phyloP scores from a whole-genome alignment of 2,329 filamentous ascomycete species.

The Penicillium concentricum region DNA sequence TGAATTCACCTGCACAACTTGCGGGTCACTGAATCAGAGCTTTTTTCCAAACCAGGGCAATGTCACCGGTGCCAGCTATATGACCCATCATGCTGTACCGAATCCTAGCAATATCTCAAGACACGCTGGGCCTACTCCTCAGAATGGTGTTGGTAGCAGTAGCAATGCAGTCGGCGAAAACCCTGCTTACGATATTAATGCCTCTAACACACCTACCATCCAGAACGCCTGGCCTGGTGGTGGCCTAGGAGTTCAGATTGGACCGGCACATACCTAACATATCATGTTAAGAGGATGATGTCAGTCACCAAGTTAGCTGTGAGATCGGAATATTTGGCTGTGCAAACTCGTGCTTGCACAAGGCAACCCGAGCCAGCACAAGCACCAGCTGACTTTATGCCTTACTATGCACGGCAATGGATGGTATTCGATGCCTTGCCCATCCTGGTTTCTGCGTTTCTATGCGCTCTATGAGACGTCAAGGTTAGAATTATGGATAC shows the following conservation, averaged over 20 bases:
- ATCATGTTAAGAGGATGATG: not conserved
- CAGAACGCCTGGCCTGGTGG: conserved; percentile 30
- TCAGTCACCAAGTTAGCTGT: not conserved
- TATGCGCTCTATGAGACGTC: not conserved
- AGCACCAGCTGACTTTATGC: not conserved
- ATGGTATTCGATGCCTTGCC: not conserved
- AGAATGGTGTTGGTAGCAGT: conserved; percentile 18
- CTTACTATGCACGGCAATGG: not conserved
- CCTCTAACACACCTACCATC: conserved; percentile 26
- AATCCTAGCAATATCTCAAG: conserved; percentile 19
- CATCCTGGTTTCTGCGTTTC: not conserved
- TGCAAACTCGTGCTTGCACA: not conserved
- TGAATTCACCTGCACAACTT: conserved; percentile 41
- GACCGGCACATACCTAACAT: conserved; percentile 19
- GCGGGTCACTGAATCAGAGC: conserved; percentile 39
- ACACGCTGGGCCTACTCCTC: conserved; percentile 18
- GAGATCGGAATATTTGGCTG: not conserved
- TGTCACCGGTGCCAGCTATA: conserved; percentile 30
- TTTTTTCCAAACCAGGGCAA: conserved; percentile 41
- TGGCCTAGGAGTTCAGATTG: conserved; percentile 30
- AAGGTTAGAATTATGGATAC: not conserved
- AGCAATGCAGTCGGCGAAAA: conserved; percentile 20
- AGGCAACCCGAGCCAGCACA: not conserved
- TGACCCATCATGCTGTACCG: conserved; percentile 25
- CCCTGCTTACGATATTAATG: conserved; percentile 24